Percentiles rank a stretch among this genome's conserved stretches.
Evolutionary conservation across 306 rosid species (phyloP).

Genomic region (Geum urbanum): DNA sequence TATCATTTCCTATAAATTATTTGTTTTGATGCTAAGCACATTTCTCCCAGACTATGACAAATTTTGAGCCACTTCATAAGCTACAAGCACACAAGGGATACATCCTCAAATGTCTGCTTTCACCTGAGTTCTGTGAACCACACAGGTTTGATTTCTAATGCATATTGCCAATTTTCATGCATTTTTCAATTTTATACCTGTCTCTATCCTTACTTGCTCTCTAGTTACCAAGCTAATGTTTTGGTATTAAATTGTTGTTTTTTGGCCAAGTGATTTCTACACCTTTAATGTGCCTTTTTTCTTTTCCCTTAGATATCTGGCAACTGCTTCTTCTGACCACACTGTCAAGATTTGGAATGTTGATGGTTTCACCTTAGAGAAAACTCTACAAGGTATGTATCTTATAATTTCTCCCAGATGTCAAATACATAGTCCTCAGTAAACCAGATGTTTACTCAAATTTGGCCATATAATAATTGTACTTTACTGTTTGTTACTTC

Average conservation of each 20-base stretch:
- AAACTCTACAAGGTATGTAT: slow-evolving; percentile 71
- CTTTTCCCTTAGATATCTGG: slow-evolving; percentile 60
- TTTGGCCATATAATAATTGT: background rate
- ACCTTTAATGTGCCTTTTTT: background rate
- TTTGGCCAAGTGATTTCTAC: background rate
- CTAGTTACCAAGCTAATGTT: too few species aligned
- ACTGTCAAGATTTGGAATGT: slow-evolving; percentile 98
- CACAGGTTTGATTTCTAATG: slow-evolving; percentile 53
- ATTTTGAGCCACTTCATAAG: slow-evolving; percentile 98
- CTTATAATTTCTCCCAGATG: slow-evolving; percentile 15
- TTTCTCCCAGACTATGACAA: slow-evolving; percentile 83
- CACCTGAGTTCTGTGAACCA: slow-evolving; percentile 97
- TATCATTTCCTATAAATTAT: slow-evolving; percentile 8
- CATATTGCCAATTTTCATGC: background rate
- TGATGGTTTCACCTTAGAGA: slow-evolving; percentile 93
- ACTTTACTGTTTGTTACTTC: slow-evolving; percentile 24
- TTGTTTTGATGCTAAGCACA: slow-evolving; percentile 19
- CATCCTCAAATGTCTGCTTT: slow-evolving; percentile 94
- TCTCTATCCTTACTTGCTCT: background rate
- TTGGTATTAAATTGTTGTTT: slow-evolving; percentile 12
- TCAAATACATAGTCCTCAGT: slow-evolving; percentile 2
- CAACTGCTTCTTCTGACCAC: slow-evolving; percentile 91
- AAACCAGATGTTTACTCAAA: background rate
- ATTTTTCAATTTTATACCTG: slow-evolving; percentile 3
- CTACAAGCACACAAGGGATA: slow-evolving; percentile 94